phyloP scores from a whole-genome alignment of 2,329 filamentous ascomycete species.

The Aureobasidium leucospermi region DNA sequence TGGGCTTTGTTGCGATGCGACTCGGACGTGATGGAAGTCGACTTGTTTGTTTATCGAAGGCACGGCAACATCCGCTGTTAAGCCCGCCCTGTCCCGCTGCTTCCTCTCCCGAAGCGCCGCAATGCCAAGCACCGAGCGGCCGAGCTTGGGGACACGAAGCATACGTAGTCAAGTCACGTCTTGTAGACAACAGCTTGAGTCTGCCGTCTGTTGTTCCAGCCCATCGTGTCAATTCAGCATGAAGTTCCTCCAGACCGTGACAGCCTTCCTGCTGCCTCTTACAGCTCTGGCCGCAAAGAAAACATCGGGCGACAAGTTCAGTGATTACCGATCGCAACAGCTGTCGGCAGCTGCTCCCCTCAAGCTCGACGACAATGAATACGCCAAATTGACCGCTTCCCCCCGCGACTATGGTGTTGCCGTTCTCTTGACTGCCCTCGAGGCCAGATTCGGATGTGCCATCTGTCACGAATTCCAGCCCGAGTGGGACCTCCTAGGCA shows the following conservation, averaged over 20 bases:
- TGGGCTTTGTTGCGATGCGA: slow-evolving; percentile 1
- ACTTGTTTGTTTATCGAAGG: slow-evolving; percentile 7
- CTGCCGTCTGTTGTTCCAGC: not conserved
- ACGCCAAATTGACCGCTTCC: slow-evolving; percentile 64
- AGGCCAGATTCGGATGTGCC: slow-evolving; percentile 73
- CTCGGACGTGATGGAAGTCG: not conserved
- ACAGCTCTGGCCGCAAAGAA: slow-evolving; percentile 59
- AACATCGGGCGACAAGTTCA: slow-evolving; percentile 56
- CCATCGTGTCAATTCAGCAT: slow-evolving; percentile 37
- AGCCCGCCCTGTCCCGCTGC: not conserved
- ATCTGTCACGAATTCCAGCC: slow-evolving; percentile 88
- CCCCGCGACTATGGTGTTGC: slow-evolving; percentile 79
- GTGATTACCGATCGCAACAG: slow-evolving; percentile 61
- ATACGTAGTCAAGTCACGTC: not conserved
- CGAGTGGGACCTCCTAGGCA: slow-evolving; percentile 82
- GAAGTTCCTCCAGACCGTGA: slow-evolving; percentile 58
- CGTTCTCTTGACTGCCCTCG: slow-evolving; percentile 80
- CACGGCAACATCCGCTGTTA: slow-evolving; percentile 4
- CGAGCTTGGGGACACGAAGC: slow-evolving; percentile 8
- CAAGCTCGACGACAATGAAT: slow-evolving; percentile 70
- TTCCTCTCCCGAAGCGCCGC: not conserved
- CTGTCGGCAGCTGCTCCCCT: slow-evolving; percentile 55
- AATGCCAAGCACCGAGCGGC: slow-evolving; percentile 2
- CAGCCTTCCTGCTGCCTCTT: slow-evolving; percentile 56
- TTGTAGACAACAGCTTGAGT: not conserved